A percentile compares a stretch with the other conserved stretches of the same genome.
These are phyloP conservation scores for Bipolaris gigantea DNA, from an alignment of 2,329 filamentous ascomycete genomes.

Conservation along the genomic window DNA sequence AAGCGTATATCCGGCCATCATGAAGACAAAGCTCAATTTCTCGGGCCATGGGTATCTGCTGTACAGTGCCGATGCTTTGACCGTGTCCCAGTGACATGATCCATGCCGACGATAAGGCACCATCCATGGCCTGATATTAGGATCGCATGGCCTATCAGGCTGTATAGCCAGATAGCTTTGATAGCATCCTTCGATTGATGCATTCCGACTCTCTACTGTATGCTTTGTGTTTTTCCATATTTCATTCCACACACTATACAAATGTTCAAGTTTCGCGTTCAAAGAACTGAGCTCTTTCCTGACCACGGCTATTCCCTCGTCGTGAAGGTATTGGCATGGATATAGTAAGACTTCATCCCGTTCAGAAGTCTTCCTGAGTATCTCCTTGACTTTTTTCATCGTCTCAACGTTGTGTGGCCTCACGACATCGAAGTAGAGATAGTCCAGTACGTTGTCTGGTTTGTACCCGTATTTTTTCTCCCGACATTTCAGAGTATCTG, in stretches of 20 bases:
- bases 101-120: conserved; percentile 15
- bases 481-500: conserved; percentile 19
- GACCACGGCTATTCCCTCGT: conserved; percentile 4
- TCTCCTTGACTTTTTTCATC: conserved; percentile 26
- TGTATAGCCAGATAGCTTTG: conserved; percentile 21
- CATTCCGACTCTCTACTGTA: conserved; percentile 14
- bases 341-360: conserved; percentile 26
- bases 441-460: conserved; percentile 61
- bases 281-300: conserved; percentile 15
- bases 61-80: conserved; percentile 52
- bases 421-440: conserved; percentile 60
- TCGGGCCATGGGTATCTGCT: conserved; percentile 20
- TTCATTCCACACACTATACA: conserved; percentile 14
- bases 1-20: conserved; percentile 48
- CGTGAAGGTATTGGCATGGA: conserved; percentile 7
- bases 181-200: conserved; percentile 23
- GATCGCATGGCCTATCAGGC: conserved; percentile 16
- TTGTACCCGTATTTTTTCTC: conserved; percentile 28
- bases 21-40: conserved; percentile 39
- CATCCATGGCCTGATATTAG: conserved; percentile 17
- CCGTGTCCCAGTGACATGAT: conserved; percentile 46
- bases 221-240: neutral
- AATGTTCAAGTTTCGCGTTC: neutral
- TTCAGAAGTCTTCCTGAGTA: conserved; percentile 25
- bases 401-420: conserved; percentile 44